These are phyloP conservation scores for Chalaropsis thielavioides DNA, from an alignment of 2,329 filamentous ascomycete genomes.

Conservation along the genomic window DNA sequence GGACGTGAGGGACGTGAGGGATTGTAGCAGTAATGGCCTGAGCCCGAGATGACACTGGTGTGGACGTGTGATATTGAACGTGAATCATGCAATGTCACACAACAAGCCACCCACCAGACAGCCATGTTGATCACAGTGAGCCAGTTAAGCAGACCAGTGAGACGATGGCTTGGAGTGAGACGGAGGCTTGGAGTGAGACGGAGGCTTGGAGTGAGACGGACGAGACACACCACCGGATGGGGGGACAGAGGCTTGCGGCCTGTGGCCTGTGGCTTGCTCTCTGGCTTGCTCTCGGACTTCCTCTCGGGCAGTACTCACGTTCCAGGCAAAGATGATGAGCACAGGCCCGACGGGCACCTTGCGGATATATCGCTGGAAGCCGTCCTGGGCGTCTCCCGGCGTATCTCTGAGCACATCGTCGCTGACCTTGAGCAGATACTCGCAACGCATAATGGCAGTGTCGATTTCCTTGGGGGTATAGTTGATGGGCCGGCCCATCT, in stretches of 20 bases:
- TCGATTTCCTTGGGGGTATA: constrained; percentile 72
- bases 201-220: background rate
- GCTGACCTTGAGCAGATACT: constrained; percentile 76
- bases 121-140: background rate
- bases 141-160: too few relatives aligned
- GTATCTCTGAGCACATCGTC: constrained; percentile 66
- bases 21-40: constrained; percentile 19
- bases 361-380: constrained; percentile 80
- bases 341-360: constrained; percentile 81
- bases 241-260: too few relatives aligned
- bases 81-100: background rate
- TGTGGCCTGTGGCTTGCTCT: too few relatives aligned
- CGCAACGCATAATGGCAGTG: constrained; percentile 71
- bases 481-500: constrained; percentile 88
- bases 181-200: too few relatives aligned
- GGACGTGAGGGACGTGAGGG: too few relatives aligned
- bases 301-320: constrained; percentile 52
- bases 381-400: constrained; percentile 67
- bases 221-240: background rate
- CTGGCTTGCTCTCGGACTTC: too few relatives aligned
- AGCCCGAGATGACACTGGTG: too few relatives aligned
- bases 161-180: too few relatives aligned
- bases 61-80: background rate
- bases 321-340: constrained; percentile 88
- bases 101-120: background rate